Conservation (phyloP, 805 yeast species). For the Lipomyces starkeyi region DNA sequence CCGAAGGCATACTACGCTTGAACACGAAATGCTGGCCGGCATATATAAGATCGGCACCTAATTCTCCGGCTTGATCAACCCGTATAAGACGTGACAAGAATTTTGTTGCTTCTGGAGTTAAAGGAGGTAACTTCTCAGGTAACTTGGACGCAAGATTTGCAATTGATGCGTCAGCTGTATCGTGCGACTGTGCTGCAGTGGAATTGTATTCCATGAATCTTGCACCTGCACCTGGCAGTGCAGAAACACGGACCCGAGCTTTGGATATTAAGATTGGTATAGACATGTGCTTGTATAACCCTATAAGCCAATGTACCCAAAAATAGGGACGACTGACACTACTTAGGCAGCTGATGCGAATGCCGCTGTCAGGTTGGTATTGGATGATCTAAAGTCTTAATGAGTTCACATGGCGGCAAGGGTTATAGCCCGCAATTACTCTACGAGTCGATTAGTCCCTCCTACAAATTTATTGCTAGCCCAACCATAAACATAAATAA, state of each 20-base stretch:
- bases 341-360: neutral
- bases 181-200: neutral
- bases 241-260: neutral
- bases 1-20: slow-evolving; percentile 69
- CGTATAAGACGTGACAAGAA: slow-evolving; percentile 54
- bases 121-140: slow-evolving; percentile 20
- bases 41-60: slow-evolving; percentile 93
- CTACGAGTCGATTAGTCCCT: too few species aligned
- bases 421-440: too few species aligned
- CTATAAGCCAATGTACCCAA: neutral
- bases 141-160: neutral
- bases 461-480: too few species aligned
- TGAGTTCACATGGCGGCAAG: too few species aligned
- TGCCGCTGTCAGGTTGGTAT: too few species aligned
- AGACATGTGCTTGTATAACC: neutral
- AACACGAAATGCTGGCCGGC: slow-evolving; percentile 86
- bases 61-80: slow-evolving; percentile 98
- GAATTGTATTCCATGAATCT: neutral
- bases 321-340: neutral
- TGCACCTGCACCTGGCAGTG: neutral
- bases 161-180: neutral
- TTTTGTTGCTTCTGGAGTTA: slow-evolving; percentile 23
- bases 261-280: neutral
- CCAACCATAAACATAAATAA: too few species aligned
- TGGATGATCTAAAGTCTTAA: too few species aligned